Percentiles rank a stretch among this genome's conserved stretches.
Conservation (phyloP, 345 rosid genomes). For the Moricandia arvensis region DNA sequence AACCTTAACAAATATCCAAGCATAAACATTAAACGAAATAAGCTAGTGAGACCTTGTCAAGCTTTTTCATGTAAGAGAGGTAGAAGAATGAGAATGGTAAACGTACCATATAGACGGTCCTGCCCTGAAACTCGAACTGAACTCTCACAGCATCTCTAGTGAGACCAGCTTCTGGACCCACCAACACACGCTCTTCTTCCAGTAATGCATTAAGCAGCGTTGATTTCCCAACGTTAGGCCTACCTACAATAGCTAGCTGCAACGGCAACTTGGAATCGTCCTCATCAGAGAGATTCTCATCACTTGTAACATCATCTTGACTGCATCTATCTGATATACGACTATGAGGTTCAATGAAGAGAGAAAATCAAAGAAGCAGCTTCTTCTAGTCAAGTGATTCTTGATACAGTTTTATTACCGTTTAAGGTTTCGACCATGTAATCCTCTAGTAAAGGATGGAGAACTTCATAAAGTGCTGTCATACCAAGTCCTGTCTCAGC, state of each 20-base stretch:
- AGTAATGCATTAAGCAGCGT: slow-evolving; percentile 78
- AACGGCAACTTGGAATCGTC: slow-evolving; percentile 76
- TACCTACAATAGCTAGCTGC: slow-evolving; percentile 91
- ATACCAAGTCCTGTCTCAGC: slow-evolving; percentile 97
- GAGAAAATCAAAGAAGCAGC: background rate
- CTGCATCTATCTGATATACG: slow-evolving; percentile 34
- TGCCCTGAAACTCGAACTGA: slow-evolving; percentile 72
- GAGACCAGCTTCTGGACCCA: slow-evolving; percentile 96
- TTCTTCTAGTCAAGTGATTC: background rate
- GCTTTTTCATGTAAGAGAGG: no score
- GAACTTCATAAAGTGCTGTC: slow-evolving; percentile 75
- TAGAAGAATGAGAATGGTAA: background rate
- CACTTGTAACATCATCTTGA: slow-evolving; percentile 34
- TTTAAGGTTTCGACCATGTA: slow-evolving; percentile 53
- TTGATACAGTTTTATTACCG: slow-evolving; percentile 41
- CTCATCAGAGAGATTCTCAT: slow-evolving; percentile 44
- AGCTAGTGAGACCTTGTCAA: background rate
- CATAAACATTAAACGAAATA: slow-evolving; percentile 1
- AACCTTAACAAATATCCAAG: slow-evolving; percentile 49
- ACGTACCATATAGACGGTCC: slow-evolving; percentile 79
- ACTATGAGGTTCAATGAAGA: slow-evolving; percentile 26
- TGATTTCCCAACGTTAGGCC: slow-evolving; percentile 97
- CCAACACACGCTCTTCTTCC: slow-evolving; percentile 94
- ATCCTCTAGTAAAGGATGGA: slow-evolving; percentile 65
- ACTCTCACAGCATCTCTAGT: slow-evolving; percentile 95